Base-by-base conservation (phyloP, 2,329 filamentous ascomycete genomes). In the Drechmeria coniospora region DNA sequence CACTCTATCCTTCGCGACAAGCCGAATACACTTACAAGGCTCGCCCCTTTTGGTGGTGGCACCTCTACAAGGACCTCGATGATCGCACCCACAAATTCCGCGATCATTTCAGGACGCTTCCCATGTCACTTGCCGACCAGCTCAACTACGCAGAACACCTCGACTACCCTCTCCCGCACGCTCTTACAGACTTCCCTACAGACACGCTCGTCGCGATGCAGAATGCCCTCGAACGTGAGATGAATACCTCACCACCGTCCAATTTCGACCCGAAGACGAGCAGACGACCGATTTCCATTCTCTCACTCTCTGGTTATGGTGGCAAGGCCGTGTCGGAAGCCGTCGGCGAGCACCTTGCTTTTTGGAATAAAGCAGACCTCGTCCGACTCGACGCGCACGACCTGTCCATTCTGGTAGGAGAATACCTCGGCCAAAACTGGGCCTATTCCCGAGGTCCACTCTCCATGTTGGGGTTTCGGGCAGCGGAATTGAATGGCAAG, bases 331-430 rank as follows among this genome's bases (percentile, higher is more conserved):
- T 57, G 31, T 42, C 51, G n/a, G 41, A 52, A 28, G 44, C 51
- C 11, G 55, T 80, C n/a, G 66, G 86, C 2, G 61, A 69, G 33
- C 63, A 69, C 27, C 55, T 78, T 23, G 78, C 79, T 1, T 54
- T 56, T 9, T 62, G 71, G 19, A 54, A 79, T 5, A 56, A 55
- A 6, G 75, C 79, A 3, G 73, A 87, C 37, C 44, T 87, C 3
- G 54, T 90, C 18, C 64, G 68, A 13, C 46, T 92, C 8, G 68
- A 75, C 42, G 71, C 80, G 1, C 67, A 74, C 35, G 75, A 79
- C 42, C 54, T 92, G 29, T 77, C 77, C 3, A 63, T 75, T 27
- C 56, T 90, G 15, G 63, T 76, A 1, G 77, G 75, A 3, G 63
- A 70, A 23, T 82, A 84, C 40, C 51, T 86, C 8, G 77, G 75